Conservation (phyloP, 2,329 filamentous ascomycete genomes). For the Cladosporium velox region DNA sequence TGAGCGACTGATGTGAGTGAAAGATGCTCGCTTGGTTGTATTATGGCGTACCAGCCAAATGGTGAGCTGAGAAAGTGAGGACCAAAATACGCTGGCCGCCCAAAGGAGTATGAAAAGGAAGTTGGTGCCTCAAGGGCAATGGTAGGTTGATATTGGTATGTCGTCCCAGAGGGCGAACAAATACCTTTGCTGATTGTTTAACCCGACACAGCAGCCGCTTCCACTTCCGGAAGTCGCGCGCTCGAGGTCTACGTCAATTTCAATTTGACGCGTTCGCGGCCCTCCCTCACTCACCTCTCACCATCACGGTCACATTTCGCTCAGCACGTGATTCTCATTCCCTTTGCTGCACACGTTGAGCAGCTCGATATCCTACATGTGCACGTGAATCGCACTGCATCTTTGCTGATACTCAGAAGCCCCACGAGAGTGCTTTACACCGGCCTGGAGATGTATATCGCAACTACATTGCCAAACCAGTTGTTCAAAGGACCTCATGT, state of each 20-base stretch:
- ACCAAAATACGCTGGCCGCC: background rate
- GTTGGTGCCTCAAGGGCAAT: background rate
- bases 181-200: background rate
- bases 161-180: background rate
- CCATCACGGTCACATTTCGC: background rate
- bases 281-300: background rate
- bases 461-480: background rate
- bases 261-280: background rate
- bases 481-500: background rate
- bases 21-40: background rate
- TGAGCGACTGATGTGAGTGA: background rate
- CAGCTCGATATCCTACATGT: background rate
- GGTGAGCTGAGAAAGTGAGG: background rate
- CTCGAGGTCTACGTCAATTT: background rate
- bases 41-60: background rate
- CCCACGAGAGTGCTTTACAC: background rate
- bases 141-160: background rate
- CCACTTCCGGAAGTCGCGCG: background rate
- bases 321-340: background rate
- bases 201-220: background rate
- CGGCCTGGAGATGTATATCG: background rate
- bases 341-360: background rate
- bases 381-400: background rate
- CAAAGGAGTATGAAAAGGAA: background rate
- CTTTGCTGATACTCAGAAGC: background rate